Base-by-base conservation (phyloP, 768 basidiomycete species). In the Nidula microcarpa region DNA sequence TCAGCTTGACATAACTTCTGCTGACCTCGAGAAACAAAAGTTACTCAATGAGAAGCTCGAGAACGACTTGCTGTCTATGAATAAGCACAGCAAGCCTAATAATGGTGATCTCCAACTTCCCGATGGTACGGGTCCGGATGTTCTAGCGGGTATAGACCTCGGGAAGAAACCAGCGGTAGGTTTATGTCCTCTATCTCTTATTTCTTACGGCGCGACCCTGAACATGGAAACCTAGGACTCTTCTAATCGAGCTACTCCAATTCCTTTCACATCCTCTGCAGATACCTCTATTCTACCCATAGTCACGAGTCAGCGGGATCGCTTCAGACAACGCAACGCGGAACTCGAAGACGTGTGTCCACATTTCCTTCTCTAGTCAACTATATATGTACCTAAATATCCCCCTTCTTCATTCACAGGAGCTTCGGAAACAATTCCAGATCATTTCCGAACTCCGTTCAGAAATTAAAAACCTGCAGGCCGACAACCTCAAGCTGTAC, bases 201-300 rank as follows among this genome's bases (percentile, higher is more conserved):
- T 23, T 14, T 6, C 6, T 49, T 49, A 49, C 23, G 23, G 23
- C 30, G 13, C 18, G 32, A 23, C 16, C 37, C 41, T 39, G n/a
- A 6, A 39, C 35, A 14, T 32, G 9, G 17, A 9, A 45, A 10
- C 9, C 33, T 34, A 71, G 68, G 67, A 68, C 51, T 61, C 61
- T 37, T 68, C 75, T 30, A 67, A 75, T 13, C 74, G 83, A 53
- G 71, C 74, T 52, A 84, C 85, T 3, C 85, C 91, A 0, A 82
- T 91, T 59, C 82, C 85, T 1, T 89, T 90, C 62, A 74, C 82
- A 5, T 70, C 84, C 34, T 80, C 90, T 2, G 91, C 89, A 5
- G 96, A 98, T 63, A 91, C 89, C 0, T 95, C 94, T 7, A 98
- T 98, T 61, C 71, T 99, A n/a, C 97, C 96, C 2, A 98, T 99